Evolutionary conservation across 345 rosid genomes (phyloP), one percentile per base, ranked within the genome.

Genomic region (Psidium friedrichsthalianum): DNA sequence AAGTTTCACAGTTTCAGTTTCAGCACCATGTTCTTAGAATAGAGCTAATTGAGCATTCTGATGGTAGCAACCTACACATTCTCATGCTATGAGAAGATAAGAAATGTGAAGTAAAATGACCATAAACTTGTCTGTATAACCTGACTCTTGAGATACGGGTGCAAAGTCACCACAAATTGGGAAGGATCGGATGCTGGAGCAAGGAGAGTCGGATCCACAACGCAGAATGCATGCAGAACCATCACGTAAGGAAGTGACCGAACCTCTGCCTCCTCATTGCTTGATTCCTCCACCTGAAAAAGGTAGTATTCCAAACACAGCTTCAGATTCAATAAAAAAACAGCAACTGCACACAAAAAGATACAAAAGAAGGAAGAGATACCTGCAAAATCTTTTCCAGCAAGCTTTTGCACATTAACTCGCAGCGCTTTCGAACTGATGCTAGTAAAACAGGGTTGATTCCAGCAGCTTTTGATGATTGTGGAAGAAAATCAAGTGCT

Each of bases 361-460:
- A 80, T 84, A 24, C 82, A 69, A 74, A 84, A 83, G 49, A 27
- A 61, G 78, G 16, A 51, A 82, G n/a, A 61, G 40, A 42, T 90
- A 96, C 98, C 98, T 96, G 99, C 91, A 97, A 92, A 90, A 97
- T 97, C 88, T 92, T 94, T 88, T 97, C 99, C 87, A 97, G 89
- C 91, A 97, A 91, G 93, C 96, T 94, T 90, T 94, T 93, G 97
- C 99, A 97, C 98, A 97, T 97, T 84, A 94, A 86, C 90, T 97
- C 99, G 55, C 99, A 97, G 83, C 98, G 96, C 92, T 94, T 93
- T 40, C 98, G 96, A 84, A 96, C 98, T 51, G 97, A 91, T 85
- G 98, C 96, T 83, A 95, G 95, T 54, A 88, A 91, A 82, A 94
- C 94, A 61, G 99, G 99, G 86, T 93, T 96, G 88, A 97, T 95